A percentile compares a stretch with the other conserved stretches of the same genome.
These are phyloP conservation scores for Mycena floridula DNA, from an alignment of 768 basidiomycete species.

Conservation along the genomic window DNA sequence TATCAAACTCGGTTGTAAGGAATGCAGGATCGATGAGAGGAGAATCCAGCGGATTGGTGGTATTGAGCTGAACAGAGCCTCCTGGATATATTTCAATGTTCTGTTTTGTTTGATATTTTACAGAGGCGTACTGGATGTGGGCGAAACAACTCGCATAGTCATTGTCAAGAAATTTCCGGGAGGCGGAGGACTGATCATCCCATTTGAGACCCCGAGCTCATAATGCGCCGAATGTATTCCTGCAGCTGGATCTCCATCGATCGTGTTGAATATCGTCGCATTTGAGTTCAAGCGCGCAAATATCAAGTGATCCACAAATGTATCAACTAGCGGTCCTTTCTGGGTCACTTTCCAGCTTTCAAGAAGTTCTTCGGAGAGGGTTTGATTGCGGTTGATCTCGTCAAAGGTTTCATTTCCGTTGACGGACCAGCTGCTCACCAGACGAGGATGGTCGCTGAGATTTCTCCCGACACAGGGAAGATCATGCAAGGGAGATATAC, in stretches of 20 bases:
- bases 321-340: conserved; percentile 3
- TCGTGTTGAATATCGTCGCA: not conserved
- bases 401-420: conserved; percentile 4
- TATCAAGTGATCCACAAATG: conserved; percentile 3
- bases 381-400: conserved; percentile 3
- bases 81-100: conserved; percentile 7
- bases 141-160: conserved; percentile 3
- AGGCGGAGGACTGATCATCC: not conserved
- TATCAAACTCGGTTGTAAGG: conserved; percentile 16
- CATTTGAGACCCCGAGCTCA: conserved; percentile 6
- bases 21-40: conserved; percentile 40
- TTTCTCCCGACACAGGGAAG: conserved; percentile 11
- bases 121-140: conserved; percentile 3
- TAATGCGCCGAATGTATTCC: conserved; percentile 1
- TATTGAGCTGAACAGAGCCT: conserved; percentile 21
- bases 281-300: conserved; percentile 1
- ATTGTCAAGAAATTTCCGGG: conserved; percentile 5
- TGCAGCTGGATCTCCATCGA: conserved; percentile 2
- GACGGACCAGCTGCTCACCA: conserved; percentile 4
- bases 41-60: conserved; percentile 30
- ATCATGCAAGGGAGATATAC: conserved; percentile 4
- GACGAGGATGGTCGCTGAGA: conserved; percentile 8
- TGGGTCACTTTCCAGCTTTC: conserved; percentile 1
- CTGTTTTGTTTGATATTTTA: not conserved
- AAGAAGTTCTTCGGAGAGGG: not conserved